phyloP scores from a whole-genome alignment of 768 basidiomycete species.

The Podaxis mareebaensis region DNA sequence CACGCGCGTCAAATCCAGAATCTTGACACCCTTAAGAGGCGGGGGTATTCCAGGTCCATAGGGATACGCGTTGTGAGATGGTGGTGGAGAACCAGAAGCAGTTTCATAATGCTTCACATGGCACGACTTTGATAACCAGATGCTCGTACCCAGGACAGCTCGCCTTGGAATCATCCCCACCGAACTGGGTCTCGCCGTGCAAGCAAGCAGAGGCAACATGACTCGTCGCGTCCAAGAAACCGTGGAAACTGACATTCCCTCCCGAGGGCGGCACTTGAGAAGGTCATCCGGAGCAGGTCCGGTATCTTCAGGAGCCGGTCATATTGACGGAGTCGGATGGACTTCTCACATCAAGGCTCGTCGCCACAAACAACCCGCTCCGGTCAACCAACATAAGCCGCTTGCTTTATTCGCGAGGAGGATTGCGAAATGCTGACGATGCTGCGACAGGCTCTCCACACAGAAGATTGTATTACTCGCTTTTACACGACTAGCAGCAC shows the following conservation, averaged over 20 bases:
- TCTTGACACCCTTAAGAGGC: constrained; percentile 75
- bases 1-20: constrained; percentile 90
- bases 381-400: background rate
- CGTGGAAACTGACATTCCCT: background rate
- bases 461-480: background rate
- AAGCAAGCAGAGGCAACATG: constrained; percentile 4
- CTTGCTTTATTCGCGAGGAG: background rate
- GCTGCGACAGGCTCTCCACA: background rate
- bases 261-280: background rate
- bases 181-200: background rate
- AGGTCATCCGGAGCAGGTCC: background rate
- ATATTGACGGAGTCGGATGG: background rate
- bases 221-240: constrained; percentile 1
- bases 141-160: background rate
- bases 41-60: constrained; percentile 62
- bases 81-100: constrained; percentile 5
- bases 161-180: background rate
- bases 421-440: background rate
- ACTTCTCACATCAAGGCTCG: background rate
- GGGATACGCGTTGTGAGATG: constrained; percentile 23
- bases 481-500: background rate
- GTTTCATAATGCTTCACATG: constrained; percentile 12
- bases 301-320: constrained; percentile 2
- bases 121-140: background rate
- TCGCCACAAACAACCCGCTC: background rate